phyloP scores from a whole-genome alignment of 2,329 filamentous ascomycete species.

The Xylariaceae sp. region DNA sequence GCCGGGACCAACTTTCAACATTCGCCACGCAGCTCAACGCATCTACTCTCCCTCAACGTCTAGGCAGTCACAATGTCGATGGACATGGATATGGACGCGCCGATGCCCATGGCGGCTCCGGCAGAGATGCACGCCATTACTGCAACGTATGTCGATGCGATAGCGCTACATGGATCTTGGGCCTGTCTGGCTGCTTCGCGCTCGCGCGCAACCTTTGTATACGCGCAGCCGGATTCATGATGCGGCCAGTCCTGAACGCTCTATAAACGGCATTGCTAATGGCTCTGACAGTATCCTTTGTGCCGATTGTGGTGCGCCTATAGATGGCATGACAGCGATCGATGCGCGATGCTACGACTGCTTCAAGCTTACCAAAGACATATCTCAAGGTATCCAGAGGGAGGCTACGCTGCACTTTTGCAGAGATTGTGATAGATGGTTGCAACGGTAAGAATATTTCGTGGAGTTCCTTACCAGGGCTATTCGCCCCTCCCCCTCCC shows the following conservation, averaged over 20 bases:
- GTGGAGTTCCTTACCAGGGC: not conserved
- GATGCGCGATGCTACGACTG: constrained; percentile 95
- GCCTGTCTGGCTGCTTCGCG: not conserved
- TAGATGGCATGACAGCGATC: constrained; percentile 80
- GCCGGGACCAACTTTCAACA: not conserved
- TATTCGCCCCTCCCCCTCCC: too few relatives aligned
- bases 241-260: not conserved
- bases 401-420: constrained; percentile 89
- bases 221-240: not conserved
- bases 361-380: constrained; percentile 89
- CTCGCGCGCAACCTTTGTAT: not conserved
- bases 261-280: constrained; percentile 1
- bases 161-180: not conserved
- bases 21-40: not conserved
- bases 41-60: not conserved
- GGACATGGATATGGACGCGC: constrained; percentile 54
- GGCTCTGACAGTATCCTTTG: constrained; percentile 71
- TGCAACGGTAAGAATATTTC: constrained; percentile 16
- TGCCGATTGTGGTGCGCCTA: constrained; percentile 93
- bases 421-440: constrained; percentile 29
- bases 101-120: constrained; percentile 41
- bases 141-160: constrained; percentile 46
- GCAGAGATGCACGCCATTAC: constrained; percentile 29
- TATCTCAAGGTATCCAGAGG: constrained; percentile 83
- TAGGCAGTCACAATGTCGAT: constrained; percentile 43